Base-by-base conservation (phyloP, 805 yeast genomes). In the Saccharomyces mikatae region DNA sequence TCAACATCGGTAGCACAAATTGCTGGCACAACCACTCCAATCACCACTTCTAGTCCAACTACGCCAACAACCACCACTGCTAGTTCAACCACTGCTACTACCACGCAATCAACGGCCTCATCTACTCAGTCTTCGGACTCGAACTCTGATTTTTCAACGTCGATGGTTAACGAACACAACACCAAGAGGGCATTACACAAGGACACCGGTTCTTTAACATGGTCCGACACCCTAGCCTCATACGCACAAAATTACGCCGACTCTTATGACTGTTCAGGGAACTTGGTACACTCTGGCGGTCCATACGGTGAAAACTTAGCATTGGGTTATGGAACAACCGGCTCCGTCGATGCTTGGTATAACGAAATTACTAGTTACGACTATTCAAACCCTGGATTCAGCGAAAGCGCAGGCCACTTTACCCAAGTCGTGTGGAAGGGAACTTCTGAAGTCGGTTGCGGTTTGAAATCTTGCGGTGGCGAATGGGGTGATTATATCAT, bases 301-400 rank as follows among this genome's bases (percentile, higher is more conserved):
- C 52, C 58, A 52, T 84, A 83, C 68, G 94, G 94, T 71, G 94
- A 86, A 67, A 86, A 86, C 72, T 76, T 86, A 61, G 90, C 90
- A 17, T 26, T 54, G 21, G 61, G 61, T 47, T 80, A 81, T 47
- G 89, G 88, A 56, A 59, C 64, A 41, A 79, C 77, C 14, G 61
- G 54, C 50, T 47, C 61, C n/a, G 86, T 84, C 41, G 84, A 82
- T 56, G 82, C 85, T 41, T 86, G 92, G 92, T 86, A 86, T 70
- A 69, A 74, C 56, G 92, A 86, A 73, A 84, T 83, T 61, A 53
- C 61, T 6, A 56, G 66, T 51, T 86, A 84, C 70, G 71, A 79
- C 69, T 86, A 70, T 72, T 24, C 49, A 26, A 56, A 58, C 50
- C 61, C 61, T 47, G 54, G 50, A 11, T 57, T 36, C 49, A 46